Evolutionary conservation across 192 early-diverging fungal species (phyloP), one percentile per base, ranked within the genome.

Genomic region (Rhizophagus clarus): DNA sequence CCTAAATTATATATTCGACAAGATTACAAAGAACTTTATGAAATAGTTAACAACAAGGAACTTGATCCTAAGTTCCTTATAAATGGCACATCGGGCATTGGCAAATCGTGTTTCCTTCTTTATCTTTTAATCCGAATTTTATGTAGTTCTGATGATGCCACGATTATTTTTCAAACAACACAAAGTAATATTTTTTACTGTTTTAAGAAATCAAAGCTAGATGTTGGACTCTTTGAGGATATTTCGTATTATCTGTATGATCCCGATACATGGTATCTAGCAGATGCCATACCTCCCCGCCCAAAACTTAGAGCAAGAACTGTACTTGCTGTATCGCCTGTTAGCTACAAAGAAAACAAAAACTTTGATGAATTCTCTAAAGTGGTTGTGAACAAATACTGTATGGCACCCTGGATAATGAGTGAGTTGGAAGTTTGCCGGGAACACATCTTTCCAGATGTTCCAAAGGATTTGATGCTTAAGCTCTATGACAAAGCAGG

Each of bases 391-490:
- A 73, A 73, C 22, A 47, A 29, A 73, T 73, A n/a, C n/a, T 73
- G 71, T 24, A 47, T 73, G 47, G 0, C 71, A 73, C 24, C n/a
- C 7, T 73, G 71, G 42, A 42, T 40, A 73, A 47, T 73, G 51
- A n/a, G 51, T 3, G 71, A 73, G 24, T 73, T 73, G 71, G 10
- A 51, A 73, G 71, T 40, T 29, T 73, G 71, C 40, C 17, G 6
- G 20, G 8, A 45, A 73, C 4, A 40, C 20, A 32, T 47, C n/a
- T 73, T 73, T 20, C 71, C 71, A 45, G 71, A 0, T 31, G 17
- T 72, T 17, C 34, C 71, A 73, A 4, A 51, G 51, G 71, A 73
- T 73, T 73, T 73, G n/a, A 73, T 73, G 45, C 47, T 51, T 73
- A 24, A 26, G 37, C 47, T 73, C 17, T 45, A 40, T 49, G 45